Base-by-base conservation (phyloP, 179 eudicot species). In the Beta lomatogona region DNA sequence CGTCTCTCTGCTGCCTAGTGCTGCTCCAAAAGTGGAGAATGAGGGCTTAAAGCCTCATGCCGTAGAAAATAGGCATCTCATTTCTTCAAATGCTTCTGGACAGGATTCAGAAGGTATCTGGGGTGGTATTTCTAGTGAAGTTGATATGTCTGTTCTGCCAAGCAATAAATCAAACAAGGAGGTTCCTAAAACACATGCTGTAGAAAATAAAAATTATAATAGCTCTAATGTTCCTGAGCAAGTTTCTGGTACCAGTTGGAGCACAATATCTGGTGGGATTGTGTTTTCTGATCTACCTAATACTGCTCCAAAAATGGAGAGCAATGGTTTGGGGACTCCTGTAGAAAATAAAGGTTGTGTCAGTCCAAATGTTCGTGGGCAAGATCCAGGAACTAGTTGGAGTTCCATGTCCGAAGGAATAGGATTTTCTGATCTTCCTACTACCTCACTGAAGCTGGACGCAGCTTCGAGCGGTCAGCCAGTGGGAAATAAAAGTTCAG, bases 401-500 rank as follows among this genome's bases (percentile, higher is more conserved):
- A 82, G 75, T 71, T 67, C 77, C 53, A 59, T 84, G 66, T 68
- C 82, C 67, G 75, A 14, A 41, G 88, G 82, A 60, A 12, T 81
- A 10, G 82, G 41, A 64, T 81, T 81, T 71, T 58, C 84, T 58
- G 79, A 74, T 61, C 45, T 81, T 50, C 79, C 86, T 10, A 19
- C 76, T 59, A 53, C 76, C 75, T 67, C 83, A 46, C 59, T 70
- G 28, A 83, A 83, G 77, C 67, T 80, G 68, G 75, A 77, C 12
- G 82, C 66, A n/a, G 84, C 71, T 55, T 72, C 85, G 74, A 86
- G 71, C 83, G 79, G 69, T 46, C 83, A 80, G 22, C 83, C 65
- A 57, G 77, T 81, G 67, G 91, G 89, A 22, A 79, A 81, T 58
- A 87, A 86, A 77, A 81, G 60, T 55, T 60, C 87, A 19, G 83